Conservation (phyloP, 2,329 filamentous ascomycete genomes). For the Zalaria obscura region DNA sequence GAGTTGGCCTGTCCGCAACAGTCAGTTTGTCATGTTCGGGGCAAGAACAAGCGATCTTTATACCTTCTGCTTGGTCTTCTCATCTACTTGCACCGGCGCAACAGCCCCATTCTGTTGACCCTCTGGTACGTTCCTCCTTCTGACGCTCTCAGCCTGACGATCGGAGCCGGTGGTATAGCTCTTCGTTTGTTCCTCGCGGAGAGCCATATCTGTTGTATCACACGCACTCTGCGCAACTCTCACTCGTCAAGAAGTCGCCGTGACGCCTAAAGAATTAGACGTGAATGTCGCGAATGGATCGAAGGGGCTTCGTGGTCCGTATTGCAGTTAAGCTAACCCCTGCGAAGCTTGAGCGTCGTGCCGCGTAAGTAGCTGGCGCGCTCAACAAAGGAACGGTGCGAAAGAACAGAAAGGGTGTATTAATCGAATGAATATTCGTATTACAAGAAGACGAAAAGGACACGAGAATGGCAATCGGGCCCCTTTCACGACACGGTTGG, state of each 20-base stretch:
- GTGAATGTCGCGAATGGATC: no score
- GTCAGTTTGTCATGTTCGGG: background rate
- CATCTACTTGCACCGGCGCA: slow-evolving; percentile 17
- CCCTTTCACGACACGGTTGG: no score
- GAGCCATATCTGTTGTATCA: background rate
- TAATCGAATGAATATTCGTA: no score
- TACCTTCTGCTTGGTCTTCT: slow-evolving; percentile 36
- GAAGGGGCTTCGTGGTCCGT: no score
- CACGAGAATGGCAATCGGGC: no score
- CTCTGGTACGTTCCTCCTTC: slow-evolving; percentile 28
- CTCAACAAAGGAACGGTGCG: no score
- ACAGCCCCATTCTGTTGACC: slow-evolving; percentile 17
- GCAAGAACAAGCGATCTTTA: slow-evolving; percentile 1
- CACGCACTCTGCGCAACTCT: background rate
- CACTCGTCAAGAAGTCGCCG: background rate
- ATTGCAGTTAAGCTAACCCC: no score
- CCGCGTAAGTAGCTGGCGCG: no score
- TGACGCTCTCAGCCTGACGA: slow-evolving; percentile 27
- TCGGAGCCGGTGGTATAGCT: slow-evolving; percentile 23
- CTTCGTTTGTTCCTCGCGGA: background rate
- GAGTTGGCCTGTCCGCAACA: slow-evolving; percentile 28
- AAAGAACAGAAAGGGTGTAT: no score
- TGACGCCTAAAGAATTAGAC: no score
- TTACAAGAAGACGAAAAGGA: no score
- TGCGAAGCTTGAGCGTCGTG: no score